These are phyloP conservation scores for Pelargonium nanum DNA, from an alignment of 345 rosid genomes.

Conservation along the genomic window DNA sequence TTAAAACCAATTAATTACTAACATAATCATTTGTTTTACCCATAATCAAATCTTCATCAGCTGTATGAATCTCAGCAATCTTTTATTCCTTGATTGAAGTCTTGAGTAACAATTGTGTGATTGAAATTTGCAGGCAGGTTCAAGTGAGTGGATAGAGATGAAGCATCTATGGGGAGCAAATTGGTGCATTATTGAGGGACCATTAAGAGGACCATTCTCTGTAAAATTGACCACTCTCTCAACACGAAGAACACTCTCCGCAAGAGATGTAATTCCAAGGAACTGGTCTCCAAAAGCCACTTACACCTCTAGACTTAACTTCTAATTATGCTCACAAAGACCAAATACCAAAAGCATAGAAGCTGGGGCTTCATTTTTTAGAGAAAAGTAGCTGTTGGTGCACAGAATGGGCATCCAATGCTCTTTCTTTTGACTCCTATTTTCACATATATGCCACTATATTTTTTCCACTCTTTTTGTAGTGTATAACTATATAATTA, in stretches of 20 bases:
- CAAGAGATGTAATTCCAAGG: conserved; percentile 67
- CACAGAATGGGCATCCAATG: background rate
- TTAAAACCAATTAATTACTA: too few relatives aligned
- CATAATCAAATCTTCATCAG: background rate
- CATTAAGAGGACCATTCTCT: conserved; percentile 87
- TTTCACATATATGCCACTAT: too few relatives aligned
- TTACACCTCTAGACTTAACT: conserved; percentile 83
- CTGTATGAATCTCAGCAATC: too few relatives aligned
- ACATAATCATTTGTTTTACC: too few relatives aligned
- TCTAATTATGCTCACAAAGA: too few relatives aligned
- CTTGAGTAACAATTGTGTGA: background rate
- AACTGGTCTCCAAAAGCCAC: conserved; percentile 91
- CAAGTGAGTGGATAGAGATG: conserved; percentile 73
- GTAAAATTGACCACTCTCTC: conserved; percentile 74
- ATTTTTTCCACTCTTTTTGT: background rate
- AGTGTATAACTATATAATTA: too few relatives aligned
- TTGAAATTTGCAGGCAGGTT: conserved; percentile 38
- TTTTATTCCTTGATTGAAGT: too few relatives aligned
- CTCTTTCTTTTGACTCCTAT: background rate
- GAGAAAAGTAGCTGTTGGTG: background rate
- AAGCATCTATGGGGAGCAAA: conserved; percentile 95
- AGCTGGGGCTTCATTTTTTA: background rate
- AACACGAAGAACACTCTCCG: conserved; percentile 57
- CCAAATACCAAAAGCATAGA: too few relatives aligned
- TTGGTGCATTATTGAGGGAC: conserved; percentile 68